Base-by-base conservation (phyloP, 2,329 filamentous ascomycete species). In the Thyridium curvatum region DNA sequence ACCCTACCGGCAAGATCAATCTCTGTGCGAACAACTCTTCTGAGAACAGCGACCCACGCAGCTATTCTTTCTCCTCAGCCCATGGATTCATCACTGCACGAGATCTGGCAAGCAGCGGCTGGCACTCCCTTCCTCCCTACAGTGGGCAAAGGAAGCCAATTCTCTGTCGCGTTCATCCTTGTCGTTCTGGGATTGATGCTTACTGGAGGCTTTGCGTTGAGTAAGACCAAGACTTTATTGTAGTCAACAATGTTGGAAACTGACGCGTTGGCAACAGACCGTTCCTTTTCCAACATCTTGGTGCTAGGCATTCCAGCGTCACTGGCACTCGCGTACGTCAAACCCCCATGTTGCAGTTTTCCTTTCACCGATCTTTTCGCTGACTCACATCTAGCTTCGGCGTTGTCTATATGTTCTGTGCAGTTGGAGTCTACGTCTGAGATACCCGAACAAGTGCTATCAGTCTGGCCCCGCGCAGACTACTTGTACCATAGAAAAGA, bases 321-420 rank as follows among this genome's bases (percentile, higher is more conserved):
- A 44, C 60, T 94, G 52, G 84, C 89, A 46, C 79, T 96, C 68
- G 91, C 86, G 91, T 97, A 81, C 56, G 86, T 68, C 30, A 35
- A 34, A n/a, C n/a, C n/a, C n/a, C n/a, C n/a, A n/a, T n/a, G n/a
- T n/a, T n/a, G n/a, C n/a, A n/a, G n/a, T n/a, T 38, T 36, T 13
- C 12, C 38, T 18, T 21, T 14, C 16, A 28, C n/a, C 8, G 13
- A 6, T 31, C 36, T 35, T 44, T 37, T 12, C 12, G 26, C 37
- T 45, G 35, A 40, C 32, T 39, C 52, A 18, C 12, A 15, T 18
- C 17, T 56, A 96, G 91, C 37, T 86, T 95, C 63, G 93, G 93
- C 52, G 84, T 91, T 37, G 89, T 98, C 34, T 96, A 93, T 68
- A 95, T 96, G 84, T 97, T 98, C 68, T 98, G 93, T 67, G 93